A percentile compares a stretch with the other conserved stretches of the same genome.
Conservation (phyloP, 2,329 filamentous ascomycete species). For the Amauroascus verrucosus region DNA sequence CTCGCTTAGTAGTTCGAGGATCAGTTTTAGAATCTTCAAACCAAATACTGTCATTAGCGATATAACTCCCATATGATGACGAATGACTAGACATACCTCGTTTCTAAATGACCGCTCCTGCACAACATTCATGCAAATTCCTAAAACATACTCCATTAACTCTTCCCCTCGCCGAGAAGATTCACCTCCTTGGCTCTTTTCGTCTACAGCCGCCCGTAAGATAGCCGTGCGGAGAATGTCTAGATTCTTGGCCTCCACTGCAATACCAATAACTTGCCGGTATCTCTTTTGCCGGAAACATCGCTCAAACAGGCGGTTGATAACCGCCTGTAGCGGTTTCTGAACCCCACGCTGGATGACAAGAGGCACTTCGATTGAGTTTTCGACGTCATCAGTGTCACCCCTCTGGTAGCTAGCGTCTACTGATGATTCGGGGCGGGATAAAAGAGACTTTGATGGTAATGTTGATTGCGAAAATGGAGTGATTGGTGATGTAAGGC, state of each 20-base stretch:
- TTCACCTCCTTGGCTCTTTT: constrained; percentile 56
- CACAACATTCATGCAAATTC: constrained; percentile 95
- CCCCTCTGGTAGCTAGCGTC: constrained; percentile 48
- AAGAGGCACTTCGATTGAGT: constrained; percentile 49
- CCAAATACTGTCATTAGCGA: neutral
- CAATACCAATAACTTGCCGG: constrained; percentile 91
- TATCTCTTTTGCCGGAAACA: constrained; percentile 81
- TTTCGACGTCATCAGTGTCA: constrained; percentile 45
- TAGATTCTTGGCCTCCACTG: constrained; percentile 86
- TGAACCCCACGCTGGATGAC: constrained; percentile 65
- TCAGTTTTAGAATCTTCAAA: constrained; percentile 67
- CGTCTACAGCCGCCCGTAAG: constrained; percentile 75
- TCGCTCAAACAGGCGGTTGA: constrained; percentile 81
- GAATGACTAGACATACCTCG: constrained; percentile 38
- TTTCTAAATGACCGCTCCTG: constrained; percentile 81
- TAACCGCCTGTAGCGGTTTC: constrained; percentile 67
- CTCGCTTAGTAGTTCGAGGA: constrained; percentile 89
- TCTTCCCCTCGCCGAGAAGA: constrained; percentile 62
- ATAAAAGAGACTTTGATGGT: constrained; percentile 90
- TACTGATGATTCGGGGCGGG: constrained; percentile 58
- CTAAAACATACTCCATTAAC: constrained; percentile 88
- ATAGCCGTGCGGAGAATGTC: constrained; percentile 80
- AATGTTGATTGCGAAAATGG: constrained; percentile 90
- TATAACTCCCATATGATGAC: neutral
- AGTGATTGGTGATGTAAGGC: constrained; percentile 75